Conservation (phyloP, 2,329 filamentous ascomycete species). For the Arthrinium puccinioides region DNA sequence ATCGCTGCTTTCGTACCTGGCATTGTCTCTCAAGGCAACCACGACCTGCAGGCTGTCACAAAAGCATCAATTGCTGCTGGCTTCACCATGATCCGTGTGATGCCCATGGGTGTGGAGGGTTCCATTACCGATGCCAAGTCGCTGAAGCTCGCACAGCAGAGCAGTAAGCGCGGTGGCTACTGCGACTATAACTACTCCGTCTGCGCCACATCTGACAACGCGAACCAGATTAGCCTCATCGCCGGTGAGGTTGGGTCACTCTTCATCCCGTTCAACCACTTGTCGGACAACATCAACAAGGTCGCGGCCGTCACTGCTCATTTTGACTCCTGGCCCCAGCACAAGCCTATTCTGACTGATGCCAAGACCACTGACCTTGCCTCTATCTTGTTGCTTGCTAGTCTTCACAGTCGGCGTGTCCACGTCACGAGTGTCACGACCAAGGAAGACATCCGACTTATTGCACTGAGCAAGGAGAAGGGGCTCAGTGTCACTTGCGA, state of each 20-base stretch:
- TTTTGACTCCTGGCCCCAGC: slow-evolving; percentile 69
- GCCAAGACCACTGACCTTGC: slow-evolving; percentile 74
- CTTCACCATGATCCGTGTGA: slow-evolving; percentile 74
- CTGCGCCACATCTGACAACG: slow-evolving; percentile 64
- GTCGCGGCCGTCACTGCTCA: slow-evolving; percentile 72
- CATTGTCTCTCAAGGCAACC: slow-evolving; percentile 55
- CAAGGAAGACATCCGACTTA: slow-evolving; percentile 71
- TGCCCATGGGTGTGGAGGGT: slow-evolving; percentile 67
- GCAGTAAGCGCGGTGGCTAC: slow-evolving; percentile 58
- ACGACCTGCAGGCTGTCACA: slow-evolving; percentile 62
- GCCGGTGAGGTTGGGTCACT: slow-evolving; percentile 69
- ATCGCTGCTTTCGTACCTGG: slow-evolving; percentile 75
- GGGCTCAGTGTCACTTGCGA: slow-evolving; percentile 78
- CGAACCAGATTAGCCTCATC: slow-evolving; percentile 66
- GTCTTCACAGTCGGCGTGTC: slow-evolving; percentile 69
- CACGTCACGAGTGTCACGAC: slow-evolving; percentile 77
- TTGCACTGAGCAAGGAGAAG: slow-evolving; percentile 72
- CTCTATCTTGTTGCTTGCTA: slow-evolving; percentile 71
- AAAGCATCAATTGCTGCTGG: slow-evolving; percentile 68
- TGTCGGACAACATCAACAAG: slow-evolving; percentile 78
- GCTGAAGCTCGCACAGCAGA: slow-evolving; percentile 65
- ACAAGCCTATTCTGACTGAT: slow-evolving; percentile 76
- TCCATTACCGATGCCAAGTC: slow-evolving; percentile 66
- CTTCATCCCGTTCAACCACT: slow-evolving; percentile 76
- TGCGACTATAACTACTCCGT: slow-evolving; percentile 80